These are phyloP conservation scores for Musa troglodytarum DNA, from an alignment of 176 grass and related monocot species.

Conservation along the genomic window DNA sequence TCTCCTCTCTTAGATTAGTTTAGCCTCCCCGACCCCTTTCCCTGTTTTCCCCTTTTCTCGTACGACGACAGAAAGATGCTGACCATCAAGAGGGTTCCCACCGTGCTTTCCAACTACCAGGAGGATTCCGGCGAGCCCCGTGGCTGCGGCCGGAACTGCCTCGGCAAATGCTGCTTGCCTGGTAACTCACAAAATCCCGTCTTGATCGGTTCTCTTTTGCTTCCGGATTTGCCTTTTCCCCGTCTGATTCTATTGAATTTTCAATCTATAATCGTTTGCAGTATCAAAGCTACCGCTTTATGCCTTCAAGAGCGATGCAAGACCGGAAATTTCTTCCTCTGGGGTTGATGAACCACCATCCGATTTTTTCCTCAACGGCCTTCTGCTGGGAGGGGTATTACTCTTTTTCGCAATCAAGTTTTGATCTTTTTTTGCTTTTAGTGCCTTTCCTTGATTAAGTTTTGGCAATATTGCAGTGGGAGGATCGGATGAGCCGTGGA, in stretches of 20 bases:
- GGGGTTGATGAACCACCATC: constrained; percentile 20
- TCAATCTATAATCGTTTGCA: constrained; percentile 22
- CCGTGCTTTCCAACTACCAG: constrained; percentile 91
- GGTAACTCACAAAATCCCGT: constrained; percentile 29
- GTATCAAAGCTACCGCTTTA: constrained; percentile 79
- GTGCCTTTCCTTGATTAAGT: neutral
- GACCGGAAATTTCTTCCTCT: constrained; percentile 3
- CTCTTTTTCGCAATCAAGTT: neutral
- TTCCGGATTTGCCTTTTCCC: neutral
- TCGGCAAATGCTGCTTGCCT: constrained; percentile 84
- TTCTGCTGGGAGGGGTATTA: constrained; percentile 73
- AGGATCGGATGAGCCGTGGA: constrained; percentile 64
- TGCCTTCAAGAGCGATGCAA: constrained; percentile 38
- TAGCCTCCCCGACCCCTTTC: constrained; percentile 8
- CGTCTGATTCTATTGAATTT: constrained; percentile 6
- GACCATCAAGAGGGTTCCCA: constrained; percentile 92
- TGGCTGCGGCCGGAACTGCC: constrained; percentile 76
- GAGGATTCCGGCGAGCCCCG: constrained; percentile 40
- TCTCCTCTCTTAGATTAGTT: neutral
- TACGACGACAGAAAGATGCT: constrained; percentile 53
- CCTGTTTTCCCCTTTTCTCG: neutral
- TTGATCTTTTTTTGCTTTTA: neutral
- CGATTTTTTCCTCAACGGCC: constrained; percentile 50
- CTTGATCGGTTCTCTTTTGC: neutral
- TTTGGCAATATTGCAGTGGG: constrained; percentile 53